Base-by-base conservation (phyloP, 306 rosid species). In the Prosopis cineraria region DNA sequence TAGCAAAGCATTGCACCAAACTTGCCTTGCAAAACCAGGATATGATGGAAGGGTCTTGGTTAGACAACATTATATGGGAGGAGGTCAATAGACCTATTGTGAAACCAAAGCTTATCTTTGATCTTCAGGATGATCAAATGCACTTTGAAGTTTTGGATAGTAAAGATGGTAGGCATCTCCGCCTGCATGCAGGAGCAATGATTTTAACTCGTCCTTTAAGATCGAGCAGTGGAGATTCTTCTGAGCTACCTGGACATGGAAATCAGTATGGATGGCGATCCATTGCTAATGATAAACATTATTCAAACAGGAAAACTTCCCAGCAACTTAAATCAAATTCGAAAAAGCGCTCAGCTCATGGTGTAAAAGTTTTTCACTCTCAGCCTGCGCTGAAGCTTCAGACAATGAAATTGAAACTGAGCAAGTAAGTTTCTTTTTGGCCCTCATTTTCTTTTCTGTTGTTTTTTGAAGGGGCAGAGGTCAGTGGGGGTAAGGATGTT, bases 41-140 rank as follows among this genome's bases (percentile, higher is more conserved):
- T 66, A 88, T 94, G 84, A 77, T 89, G 77, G 95, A 92, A 70
- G 95, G 88, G 24, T 90, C 91, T 20, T 94, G 98, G 98, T 79
- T 91, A 44, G 97, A 92, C 85, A 82, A 89, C 39, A 90, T 94
- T 84, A 82, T 92, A 68, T 94, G 98, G 98, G 97, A 92, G 65
- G 86, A 92, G 68, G 78, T 83, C 75, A 83, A 88, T 76, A 76
- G 66, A 76, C 85, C 90, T 67, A 70, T 70, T 22, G 82, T 83
- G 64, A 91, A 91, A 80, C 90, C 93, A 50, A 94, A 91, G 85
- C 96, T 94, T 44, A 94, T 94, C 39, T 86, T 90, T 81, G 98
- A 94, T 91, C 97, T 94, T 76, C 91, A 91, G 81, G 98, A 94
- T 86, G 94, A 92, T 84, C 95, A 92, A 65, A 94, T 94, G 98